Evolutionary conservation across 1,139 yeast species (phyloP).

Genomic region (Blastobotrys raffinosifermentans): DNA sequence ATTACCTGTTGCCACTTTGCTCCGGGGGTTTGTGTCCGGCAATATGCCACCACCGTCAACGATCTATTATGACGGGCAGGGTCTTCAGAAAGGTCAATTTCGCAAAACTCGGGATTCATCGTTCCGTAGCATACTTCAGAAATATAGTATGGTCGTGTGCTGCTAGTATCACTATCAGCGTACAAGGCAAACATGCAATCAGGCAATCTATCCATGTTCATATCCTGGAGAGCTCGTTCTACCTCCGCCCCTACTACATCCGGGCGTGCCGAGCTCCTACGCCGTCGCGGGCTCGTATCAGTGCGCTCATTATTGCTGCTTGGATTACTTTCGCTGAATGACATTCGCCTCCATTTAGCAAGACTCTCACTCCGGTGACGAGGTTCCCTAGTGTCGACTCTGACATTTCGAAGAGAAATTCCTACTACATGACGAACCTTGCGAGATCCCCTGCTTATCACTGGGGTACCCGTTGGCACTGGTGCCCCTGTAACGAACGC

Average conservation of each 20-base stretch:
- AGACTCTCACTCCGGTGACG: conserved; percentile 10
- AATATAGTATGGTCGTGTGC: conserved; percentile 35
- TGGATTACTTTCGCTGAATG: conserved; percentile 1
- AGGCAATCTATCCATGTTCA: conserved; percentile 29
- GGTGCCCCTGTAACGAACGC: background rate
- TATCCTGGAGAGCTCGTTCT: conserved; percentile 24
- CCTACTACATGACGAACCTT: conserved; percentile 23
- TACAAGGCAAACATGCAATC: conserved; percentile 38
- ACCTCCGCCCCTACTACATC: conserved; percentile 7
- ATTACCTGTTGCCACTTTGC: conserved; percentile 13
- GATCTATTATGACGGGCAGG: conserved; percentile 13
- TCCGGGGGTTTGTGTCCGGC: conserved; percentile 8
- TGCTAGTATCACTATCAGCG: conserved; percentile 22
- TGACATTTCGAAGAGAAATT: conserved; percentile 18
- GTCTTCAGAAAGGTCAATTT: conserved; percentile 22
- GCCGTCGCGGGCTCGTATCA: background rate
- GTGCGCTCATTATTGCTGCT: background rate
- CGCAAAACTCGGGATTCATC: conserved; percentile 35
- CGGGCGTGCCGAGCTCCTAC: conserved; percentile 6
- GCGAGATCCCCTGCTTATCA: conserved; percentile 4
- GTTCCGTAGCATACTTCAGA: conserved; percentile 36
- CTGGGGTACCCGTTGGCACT: background rate
- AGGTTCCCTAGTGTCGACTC: conserved; percentile 5
- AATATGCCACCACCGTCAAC: conserved; percentile 16
- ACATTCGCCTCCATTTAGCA: conserved; percentile 9